Evolutionary conservation across 352 stramenopile genomes (phyloP).

Genomic region (Phytophthora hibernalis): DNA sequence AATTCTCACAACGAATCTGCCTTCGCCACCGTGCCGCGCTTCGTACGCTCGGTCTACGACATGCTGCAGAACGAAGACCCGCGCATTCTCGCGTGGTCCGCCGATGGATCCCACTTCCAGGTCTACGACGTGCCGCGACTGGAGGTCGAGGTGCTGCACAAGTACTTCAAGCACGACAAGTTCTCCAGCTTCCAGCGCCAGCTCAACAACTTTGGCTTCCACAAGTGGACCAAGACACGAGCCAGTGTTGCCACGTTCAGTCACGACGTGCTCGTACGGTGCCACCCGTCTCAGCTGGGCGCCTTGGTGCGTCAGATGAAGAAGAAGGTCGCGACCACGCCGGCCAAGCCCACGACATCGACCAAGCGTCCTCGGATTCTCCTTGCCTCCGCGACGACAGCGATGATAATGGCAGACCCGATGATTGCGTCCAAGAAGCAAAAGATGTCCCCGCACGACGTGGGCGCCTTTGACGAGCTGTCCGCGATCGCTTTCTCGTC

Average conservation of each 20-base stretch:
- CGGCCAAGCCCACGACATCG: neutral
- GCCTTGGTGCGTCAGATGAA: conserved; percentile 23
- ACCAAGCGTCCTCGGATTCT: conserved; percentile 16
- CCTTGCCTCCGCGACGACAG: neutral
- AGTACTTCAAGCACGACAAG: conserved; percentile 88
- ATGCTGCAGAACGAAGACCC: conserved; percentile 66
- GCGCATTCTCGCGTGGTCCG: conserved; percentile 54
- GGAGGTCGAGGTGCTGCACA: conserved; percentile 64
- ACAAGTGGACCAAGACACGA: conserved; percentile 82
- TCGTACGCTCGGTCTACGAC: conserved; percentile 57
- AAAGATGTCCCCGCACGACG: conserved; percentile 30
- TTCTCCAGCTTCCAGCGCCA: conserved; percentile 92
- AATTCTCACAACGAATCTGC: neutral
- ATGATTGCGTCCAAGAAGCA: conserved; percentile 9
- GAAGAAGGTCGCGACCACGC: neutral
- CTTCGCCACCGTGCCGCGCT: conserved; percentile 37
- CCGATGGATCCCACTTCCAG: conserved; percentile 73
- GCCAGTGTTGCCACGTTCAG: conserved; percentile 70
- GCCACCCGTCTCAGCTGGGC: conserved; percentile 35
- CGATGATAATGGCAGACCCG: neutral
- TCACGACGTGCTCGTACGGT: conserved; percentile 61
- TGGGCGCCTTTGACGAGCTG: conserved; percentile 8
- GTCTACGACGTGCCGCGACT: conserved; percentile 79
- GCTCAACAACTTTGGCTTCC: conserved; percentile 93
- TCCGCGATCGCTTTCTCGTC: neutral